A percentile compares a stretch with the other conserved stretches of the same genome.
These are phyloP conservation scores for Dryas drummondii DNA, from an alignment of 306 rosid species.

Conservation along the genomic window DNA sequence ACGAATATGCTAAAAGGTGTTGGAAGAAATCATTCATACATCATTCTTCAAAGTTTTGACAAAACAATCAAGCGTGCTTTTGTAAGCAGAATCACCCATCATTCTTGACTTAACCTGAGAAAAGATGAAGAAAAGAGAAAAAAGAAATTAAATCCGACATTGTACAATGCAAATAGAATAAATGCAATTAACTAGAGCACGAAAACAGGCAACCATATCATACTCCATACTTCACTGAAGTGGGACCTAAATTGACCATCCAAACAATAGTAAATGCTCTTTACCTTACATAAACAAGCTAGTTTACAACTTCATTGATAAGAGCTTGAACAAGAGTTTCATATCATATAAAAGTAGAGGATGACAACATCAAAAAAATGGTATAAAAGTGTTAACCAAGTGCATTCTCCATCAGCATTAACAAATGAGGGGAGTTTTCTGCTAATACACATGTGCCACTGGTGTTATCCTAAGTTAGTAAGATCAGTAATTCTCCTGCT, in stretches of 20 bases:
- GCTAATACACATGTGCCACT: neutral
- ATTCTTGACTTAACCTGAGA: conserved; percentile 94
- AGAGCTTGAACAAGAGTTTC: neutral
- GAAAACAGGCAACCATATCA: neutral
- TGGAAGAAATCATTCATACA: conserved; percentile 45
- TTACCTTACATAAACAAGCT: neutral
- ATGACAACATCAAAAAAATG: neutral
- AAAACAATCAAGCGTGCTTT: conserved; percentile 85
- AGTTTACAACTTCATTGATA: neutral
- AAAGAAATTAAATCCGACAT: conserved; percentile 13
- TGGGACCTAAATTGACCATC: neutral
- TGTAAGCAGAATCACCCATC: conserved; percentile 96
- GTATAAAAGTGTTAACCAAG: neutral
- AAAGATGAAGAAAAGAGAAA: conserved; percentile 22
- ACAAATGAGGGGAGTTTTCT: neutral
- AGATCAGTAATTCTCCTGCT: neutral
- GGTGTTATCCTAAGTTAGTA: conserved; percentile 2
- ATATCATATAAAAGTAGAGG: neutral
- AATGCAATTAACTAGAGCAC: neutral
- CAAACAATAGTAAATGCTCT: neutral
- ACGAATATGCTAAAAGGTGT: conserved; percentile 3
- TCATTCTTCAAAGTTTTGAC: conserved; percentile 85
- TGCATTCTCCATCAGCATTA: neutral
- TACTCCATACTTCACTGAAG: neutral
- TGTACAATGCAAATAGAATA: neutral